Evolutionary conservation across 352 stramenopile species (phyloP).

Genomic region (Globisporangium camurandrum): DNA sequence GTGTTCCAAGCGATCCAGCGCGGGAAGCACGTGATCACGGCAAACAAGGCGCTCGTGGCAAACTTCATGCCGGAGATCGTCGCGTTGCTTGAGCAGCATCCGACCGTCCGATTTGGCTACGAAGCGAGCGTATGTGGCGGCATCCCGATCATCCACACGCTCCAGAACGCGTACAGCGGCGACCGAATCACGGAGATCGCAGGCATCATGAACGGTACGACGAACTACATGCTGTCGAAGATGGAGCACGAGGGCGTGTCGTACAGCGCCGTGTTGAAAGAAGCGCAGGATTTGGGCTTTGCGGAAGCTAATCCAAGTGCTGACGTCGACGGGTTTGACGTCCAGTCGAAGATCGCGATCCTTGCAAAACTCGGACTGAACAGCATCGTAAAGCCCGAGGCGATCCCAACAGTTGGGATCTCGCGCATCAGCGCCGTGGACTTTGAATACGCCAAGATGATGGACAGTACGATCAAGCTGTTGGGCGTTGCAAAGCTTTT

Average conservation of each 20-base stretch:
- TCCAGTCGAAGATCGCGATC: slow-evolving; percentile 95
- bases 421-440: slow-evolving; percentile 87
- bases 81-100: slow-evolving; percentile 68
- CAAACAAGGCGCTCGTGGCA: slow-evolving; percentile 95
- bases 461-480: slow-evolving; percentile 96
- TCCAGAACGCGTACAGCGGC: slow-evolving; percentile 90
- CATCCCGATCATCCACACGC: slow-evolving; percentile 95
- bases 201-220: slow-evolving; percentile 97
- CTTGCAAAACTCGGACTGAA: slow-evolving; percentile 93
- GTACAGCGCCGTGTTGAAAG: slow-evolving; percentile 90
- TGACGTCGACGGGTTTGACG: slow-evolving; percentile 94
- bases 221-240: slow-evolving; percentile 98
- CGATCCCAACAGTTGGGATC: slow-evolving; percentile 93
- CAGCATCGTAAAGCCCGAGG: slow-evolving; percentile 70
- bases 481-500: slow-evolving; percentile 82
- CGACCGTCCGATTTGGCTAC: slow-evolving; percentile 87
- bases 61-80: slow-evolving; percentile 91
- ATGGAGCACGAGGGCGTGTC: slow-evolving; percentile 92
- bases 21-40: slow-evolving; percentile 95
- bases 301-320: slow-evolving; percentile 93
- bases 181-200: slow-evolving; percentile 91
- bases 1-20: slow-evolving; percentile 86
- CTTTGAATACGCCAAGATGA: slow-evolving; percentile 95
- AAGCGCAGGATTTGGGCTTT: slow-evolving; percentile 90
- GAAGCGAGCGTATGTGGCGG: slow-evolving; percentile 95